Evolutionary conservation across 352 stramenopile species (phyloP).

Genomic region (Thraustochytrium striatum): DNA sequence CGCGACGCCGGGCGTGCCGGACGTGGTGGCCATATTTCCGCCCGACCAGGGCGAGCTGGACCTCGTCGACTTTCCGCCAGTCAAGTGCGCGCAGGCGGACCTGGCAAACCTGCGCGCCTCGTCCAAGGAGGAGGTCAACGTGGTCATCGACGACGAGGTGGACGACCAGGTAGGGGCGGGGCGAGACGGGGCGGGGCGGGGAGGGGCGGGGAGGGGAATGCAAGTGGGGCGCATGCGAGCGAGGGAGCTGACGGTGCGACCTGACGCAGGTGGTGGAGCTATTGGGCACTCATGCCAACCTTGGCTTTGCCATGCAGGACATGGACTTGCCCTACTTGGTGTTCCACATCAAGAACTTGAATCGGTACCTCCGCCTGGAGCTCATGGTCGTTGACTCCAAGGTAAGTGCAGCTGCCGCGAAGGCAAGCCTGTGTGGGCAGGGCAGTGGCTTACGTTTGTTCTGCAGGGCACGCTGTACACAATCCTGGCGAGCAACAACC

Average conservation of each 20-base stretch:
- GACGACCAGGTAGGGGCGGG: constrained; percentile 33
- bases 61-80: constrained; percentile 15
- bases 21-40: constrained; percentile 34
- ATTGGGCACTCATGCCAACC: constrained; percentile 16
- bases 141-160: constrained; percentile 33
- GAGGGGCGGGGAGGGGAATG: neutral
- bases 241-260: neutral
- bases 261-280: constrained; percentile 24
- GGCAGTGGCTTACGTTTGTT: neutral
- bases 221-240: neutral
- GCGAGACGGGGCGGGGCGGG: no score
- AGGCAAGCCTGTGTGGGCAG: neutral
- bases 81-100: constrained; percentile 9
- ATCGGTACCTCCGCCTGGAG: constrained; percentile 19
- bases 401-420: neutral
- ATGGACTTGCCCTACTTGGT: constrained; percentile 32
- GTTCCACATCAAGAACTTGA: constrained; percentile 33
- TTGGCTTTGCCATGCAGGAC: constrained; percentile 28
- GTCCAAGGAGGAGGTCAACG: constrained; percentile 26
- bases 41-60: constrained; percentile 36
- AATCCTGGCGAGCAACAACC: neutral
- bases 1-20: neutral
- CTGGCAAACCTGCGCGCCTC: neutral
- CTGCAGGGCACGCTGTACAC: neutral
- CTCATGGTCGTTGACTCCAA: neutral